Evolutionary conservation across 345 rosid species (phyloP), one percentile per base, ranked within the genome.

Genomic region (Aethionema arabicum): DNA sequence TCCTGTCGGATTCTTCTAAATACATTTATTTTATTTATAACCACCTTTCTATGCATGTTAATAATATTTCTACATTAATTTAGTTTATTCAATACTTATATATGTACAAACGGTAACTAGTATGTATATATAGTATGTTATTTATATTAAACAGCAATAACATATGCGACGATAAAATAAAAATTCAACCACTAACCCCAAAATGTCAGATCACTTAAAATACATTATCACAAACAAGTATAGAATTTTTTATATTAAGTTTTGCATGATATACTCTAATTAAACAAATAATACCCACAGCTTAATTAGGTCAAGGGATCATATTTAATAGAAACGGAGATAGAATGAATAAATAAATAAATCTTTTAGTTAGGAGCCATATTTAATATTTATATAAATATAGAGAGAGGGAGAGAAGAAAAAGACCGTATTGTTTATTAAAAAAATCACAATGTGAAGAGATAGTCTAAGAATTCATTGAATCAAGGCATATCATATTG

Each of bases 181-280:
- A 69, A 6, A 40, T 55, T 48, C 74, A 63, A 48, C 74, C 58
- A 61, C 68, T 47, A 38, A 39, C 16, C 63, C 15, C 52, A 48
- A 35, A 21, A 40, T 62, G 68, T 63, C 74, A 69, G 68, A 48
- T 41, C 68, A 21, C 58, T 48, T 62, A 21, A 8, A 62, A 40
- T 31, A 70, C 63, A 41, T 63, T 62, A 70, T 63, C 74, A 56
- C 59, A 21, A 21, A 21, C 64, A 56, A 40, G 37, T 48, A 61
- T 59, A 5, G 47, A 12, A 27, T 41, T 61, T 29, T 31, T 30
- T 45, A 29, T 29, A 52, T 30, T 3, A 36, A 31, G 0, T 39
- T 54, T n/a, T 69, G 11, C 67, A 14, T 13, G 42, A 15, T 62
- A 69, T 61, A 55, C 74, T 67, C 74, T 62, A 61, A 61, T 33